Conservation (phyloP, 108 stramenopile species). For the Skeletonema grethae region DNA sequence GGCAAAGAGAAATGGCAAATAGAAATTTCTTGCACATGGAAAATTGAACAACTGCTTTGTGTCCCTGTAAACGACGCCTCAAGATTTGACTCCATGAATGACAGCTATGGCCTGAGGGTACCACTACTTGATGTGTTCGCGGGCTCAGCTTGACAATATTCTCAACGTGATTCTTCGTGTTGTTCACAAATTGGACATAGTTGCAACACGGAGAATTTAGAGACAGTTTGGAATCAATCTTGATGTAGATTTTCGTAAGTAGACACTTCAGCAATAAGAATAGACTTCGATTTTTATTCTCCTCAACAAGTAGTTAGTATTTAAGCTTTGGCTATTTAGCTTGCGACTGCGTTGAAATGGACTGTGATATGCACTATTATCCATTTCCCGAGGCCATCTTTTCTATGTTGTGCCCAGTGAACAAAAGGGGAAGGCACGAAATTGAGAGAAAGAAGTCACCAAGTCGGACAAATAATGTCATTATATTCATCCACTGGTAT, state of each 20-base stretch:
- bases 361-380: background rate
- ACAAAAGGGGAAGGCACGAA: background rate
- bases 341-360: background rate
- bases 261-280: background rate
- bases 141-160: background rate
- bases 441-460: slow-evolving; percentile 4
- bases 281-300: background rate
- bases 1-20: slow-evolving; percentile 34
- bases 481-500: background rate
- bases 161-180: background rate
- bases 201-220: background rate
- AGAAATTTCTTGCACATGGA: background rate
- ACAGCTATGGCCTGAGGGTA: background rate
- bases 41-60: background rate
- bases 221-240: background rate
- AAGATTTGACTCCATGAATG: background rate
- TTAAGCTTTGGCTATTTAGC: slow-evolving; percentile 4
- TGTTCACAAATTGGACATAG: background rate
- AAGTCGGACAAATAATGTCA: background rate
- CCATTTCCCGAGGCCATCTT: background rate
- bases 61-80: background rate
- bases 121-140: background rate
- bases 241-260: background rate
- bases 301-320: background rate
- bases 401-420: slow-evolving; percentile 1